phyloP scores from a whole-genome alignment of 148 eudicot genomes.

The Camellia sinensis region DNA sequence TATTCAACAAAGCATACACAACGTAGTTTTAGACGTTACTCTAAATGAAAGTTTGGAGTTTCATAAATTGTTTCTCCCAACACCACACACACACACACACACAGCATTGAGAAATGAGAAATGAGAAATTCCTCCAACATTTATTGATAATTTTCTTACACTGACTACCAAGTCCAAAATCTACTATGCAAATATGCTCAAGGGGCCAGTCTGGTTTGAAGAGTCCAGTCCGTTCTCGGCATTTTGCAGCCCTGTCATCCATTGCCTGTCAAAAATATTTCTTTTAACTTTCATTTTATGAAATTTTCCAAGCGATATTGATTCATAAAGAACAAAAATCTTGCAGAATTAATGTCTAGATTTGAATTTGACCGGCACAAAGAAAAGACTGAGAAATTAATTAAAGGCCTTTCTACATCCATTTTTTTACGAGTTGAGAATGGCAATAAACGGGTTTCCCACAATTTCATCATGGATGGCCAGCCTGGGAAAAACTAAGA shows the following conservation, averaged over 20 bases:
- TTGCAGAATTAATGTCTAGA: neutral
- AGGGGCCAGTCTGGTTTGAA: conserved; percentile 39
- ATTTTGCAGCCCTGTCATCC: conserved; percentile 42
- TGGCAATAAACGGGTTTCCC: neutral
- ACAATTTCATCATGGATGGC: neutral
- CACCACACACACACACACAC: neutral
- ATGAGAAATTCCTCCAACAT: neutral
- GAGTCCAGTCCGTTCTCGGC: conserved; percentile 47
- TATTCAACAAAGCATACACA: conserved; percentile 4
- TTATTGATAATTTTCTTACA: neutral
- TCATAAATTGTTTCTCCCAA: neutral
- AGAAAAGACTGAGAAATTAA: too few species aligned
- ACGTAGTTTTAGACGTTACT: neutral
- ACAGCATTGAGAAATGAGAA: neutral
- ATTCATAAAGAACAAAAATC: neutral
- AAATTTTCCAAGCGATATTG: neutral
- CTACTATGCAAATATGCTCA: conserved; percentile 48
- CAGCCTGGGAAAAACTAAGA: neutral
- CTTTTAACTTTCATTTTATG: neutral
- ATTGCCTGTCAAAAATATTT: conserved; percentile 34
- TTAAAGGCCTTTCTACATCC: neutral
- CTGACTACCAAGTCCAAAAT: neutral
- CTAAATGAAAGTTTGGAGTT: neutral
- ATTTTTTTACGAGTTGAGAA: neutral
- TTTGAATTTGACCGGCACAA: neutral